Evolutionary conservation across 2,329 filamentous ascomycete genomes (phyloP).

Genomic region (Xylariaceae sp.): DNA sequence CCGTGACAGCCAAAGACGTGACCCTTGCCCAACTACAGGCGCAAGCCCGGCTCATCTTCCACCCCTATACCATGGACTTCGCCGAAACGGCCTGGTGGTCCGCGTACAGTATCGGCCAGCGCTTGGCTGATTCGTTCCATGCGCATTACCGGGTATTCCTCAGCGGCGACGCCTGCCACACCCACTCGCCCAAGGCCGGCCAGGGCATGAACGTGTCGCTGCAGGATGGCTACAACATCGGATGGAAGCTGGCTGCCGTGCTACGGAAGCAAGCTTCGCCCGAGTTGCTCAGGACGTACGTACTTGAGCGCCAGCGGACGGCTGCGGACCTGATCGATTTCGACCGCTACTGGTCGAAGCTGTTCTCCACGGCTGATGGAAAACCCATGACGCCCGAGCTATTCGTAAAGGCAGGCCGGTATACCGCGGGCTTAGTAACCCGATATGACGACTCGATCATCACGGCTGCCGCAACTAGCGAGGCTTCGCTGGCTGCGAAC

Average conservation of each 20-base stretch:
- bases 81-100: constrained; percentile 59
- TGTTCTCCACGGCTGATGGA: constrained; percentile 43
- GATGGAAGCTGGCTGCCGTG: constrained; percentile 54
- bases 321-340: constrained; percentile 58
- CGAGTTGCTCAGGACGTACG: constrained; percentile 49
- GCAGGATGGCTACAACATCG: constrained; percentile 61
- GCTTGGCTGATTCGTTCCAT: constrained; percentile 56
- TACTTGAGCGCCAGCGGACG: constrained; percentile 48
- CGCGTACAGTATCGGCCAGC: constrained; percentile 59
- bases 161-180: constrained; percentile 62
- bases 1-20: constrained; percentile 47
- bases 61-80: constrained; percentile 52
- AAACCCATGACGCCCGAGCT: constrained; percentile 42
- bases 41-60: constrained; percentile 49
- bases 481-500: constrained; percentile 37
- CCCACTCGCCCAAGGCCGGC: constrained; percentile 62
- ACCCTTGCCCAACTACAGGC: constrained; percentile 50
- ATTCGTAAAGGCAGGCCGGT: constrained; percentile 54
- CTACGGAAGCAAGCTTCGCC: constrained; percentile 42
- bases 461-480: constrained; percentile 30
- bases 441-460: constrained; percentile 53
- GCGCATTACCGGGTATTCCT: constrained; percentile 55
- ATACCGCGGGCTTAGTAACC: constrained; percentile 56
- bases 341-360: constrained; percentile 50
- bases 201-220: constrained; percentile 60